Base-by-base conservation (phyloP, 139 green algal species). In the Chlamydomonas sp. region DNA sequence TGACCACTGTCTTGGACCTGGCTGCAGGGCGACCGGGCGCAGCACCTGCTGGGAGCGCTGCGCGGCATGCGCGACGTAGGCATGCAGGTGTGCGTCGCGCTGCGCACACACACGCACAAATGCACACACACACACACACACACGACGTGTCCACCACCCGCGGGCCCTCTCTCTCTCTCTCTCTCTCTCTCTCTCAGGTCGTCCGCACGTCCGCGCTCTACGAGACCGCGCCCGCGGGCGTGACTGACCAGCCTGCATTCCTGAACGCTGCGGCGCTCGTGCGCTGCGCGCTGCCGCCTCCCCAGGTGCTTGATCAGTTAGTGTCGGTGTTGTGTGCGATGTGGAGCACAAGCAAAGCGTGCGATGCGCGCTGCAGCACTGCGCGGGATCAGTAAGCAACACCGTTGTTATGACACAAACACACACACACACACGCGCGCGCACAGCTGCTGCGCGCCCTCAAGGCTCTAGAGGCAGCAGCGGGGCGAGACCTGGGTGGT, bases 221-320 rank as follows among this genome's bases (percentile, higher is more conserved):
- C 73, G 89, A 96, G 81, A 96, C 79, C 30, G 75, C 83, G 0
- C 81, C 92, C 1, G 81, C 80, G 29, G 90, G 94, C 69, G 84
- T 96, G 13, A 86, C 78, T 2, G 84, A 97, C 49, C 93, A 98
- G 79, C 83, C 85, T 0, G 28, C 71, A 13, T 98, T 96, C 73
- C 69, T 98, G 0, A 98, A 97, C 59, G 87, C 86, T 3, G 92
- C 92, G 0, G 62, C 95, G 3, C 71, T 88, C 28, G 85, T 81
- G 0, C 43, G 66, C 13, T 95, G 90, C 1, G 3, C 37, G n/a
- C 78, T 92, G 54, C 31, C 67, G 16, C 86, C 89, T 0, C 61
- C 80, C 0, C 57, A 86, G n/a, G n/a, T n/a, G n/a, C n/a, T n/a
- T n/a, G n/a, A n/a, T n/a, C n/a, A n/a, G n/a, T n/a, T n/a, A 24